These are phyloP conservation scores for Peronospora destructor DNA, from an alignment of 352 stramenopile species.

Conservation along the genomic window DNA sequence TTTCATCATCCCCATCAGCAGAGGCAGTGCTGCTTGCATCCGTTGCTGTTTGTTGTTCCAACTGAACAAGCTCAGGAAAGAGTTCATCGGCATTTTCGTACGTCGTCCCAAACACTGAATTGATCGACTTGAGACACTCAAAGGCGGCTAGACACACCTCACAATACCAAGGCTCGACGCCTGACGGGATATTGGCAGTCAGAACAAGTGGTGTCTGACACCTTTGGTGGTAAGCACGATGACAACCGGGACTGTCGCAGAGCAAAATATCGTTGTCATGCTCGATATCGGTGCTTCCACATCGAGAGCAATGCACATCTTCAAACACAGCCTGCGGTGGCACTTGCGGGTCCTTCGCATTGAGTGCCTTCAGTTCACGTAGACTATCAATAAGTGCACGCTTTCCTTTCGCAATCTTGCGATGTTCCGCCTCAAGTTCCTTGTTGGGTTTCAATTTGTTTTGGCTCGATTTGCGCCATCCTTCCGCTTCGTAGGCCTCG, in stretches of 20 bases:
- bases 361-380: constrained; percentile 33
- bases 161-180: constrained; percentile 76
- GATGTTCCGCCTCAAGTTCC: constrained; percentile 44
- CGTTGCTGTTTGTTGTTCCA: constrained; percentile 26
- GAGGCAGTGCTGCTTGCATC: constrained; percentile 9
- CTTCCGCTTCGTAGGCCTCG: constrained; percentile 77
- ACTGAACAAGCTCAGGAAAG: constrained; percentile 39
- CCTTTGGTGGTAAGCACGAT: constrained; percentile 74
- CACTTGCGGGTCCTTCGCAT: constrained; percentile 45
- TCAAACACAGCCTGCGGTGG: constrained; percentile 36
- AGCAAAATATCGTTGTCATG: constrained; percentile 81
- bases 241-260: constrained; percentile 66
- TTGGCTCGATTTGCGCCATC: constrained; percentile 64
- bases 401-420: constrained; percentile 54
- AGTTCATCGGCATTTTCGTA: constrained; percentile 52
- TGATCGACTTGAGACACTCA: constrained; percentile 73
- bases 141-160: constrained; percentile 69
- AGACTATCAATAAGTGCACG: constrained; percentile 42
- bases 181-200: constrained; percentile 56
- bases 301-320: constrained; percentile 77
- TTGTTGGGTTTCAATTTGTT: constrained; percentile 81
- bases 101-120: constrained; percentile 65
- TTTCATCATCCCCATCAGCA: constrained; percentile 22
- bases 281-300: constrained; percentile 49
- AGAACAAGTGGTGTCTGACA: constrained; percentile 58